Evolutionary conservation across 306 rosid genomes (phyloP).

Genomic region (Sechiopsis laciniata): DNA sequence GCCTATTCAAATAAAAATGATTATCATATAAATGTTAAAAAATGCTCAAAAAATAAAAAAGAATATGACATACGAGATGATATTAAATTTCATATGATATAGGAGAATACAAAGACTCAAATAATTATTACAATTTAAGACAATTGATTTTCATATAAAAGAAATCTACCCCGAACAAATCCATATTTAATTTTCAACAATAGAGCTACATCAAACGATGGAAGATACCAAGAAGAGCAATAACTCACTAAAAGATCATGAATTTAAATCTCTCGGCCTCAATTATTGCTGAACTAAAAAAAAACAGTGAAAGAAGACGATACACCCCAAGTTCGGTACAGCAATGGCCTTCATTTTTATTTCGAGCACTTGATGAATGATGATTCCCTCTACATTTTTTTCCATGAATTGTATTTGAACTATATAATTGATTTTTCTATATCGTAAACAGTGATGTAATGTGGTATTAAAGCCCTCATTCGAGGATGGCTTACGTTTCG

Average conservation of each 20-base stretch:
- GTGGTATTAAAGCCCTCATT: slow-evolving; percentile 38
- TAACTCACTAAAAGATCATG: too few relatives aligned
- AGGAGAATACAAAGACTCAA: neutral
- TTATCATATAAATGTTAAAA: neutral
- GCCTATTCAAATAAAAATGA: neutral
- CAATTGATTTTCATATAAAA: neutral
- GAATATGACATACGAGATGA: neutral
- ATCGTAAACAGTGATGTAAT: neutral
- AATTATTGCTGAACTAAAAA: too few relatives aligned
- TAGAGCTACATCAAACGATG: neutral
- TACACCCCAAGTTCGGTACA: slow-evolving; percentile 37
- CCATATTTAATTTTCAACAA: neutral
- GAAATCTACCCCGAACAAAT: neutral
- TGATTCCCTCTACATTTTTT: neutral
- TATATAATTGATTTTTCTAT: neutral
- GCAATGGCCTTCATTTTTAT: slow-evolving; percentile 30
- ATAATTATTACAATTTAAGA: neutral
- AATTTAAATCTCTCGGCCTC: too few relatives aligned
- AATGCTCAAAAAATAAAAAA: neutral
- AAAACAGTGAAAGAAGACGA: neutral
- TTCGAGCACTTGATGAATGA: slow-evolving; percentile 16
- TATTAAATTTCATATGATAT: neutral
- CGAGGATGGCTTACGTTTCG: slow-evolving; percentile 34
- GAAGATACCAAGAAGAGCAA: too few relatives aligned
- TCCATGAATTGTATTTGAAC: neutral